Conservation (phyloP, 179 eudicot genomes). For the Amaranthus tricolor region DNA sequence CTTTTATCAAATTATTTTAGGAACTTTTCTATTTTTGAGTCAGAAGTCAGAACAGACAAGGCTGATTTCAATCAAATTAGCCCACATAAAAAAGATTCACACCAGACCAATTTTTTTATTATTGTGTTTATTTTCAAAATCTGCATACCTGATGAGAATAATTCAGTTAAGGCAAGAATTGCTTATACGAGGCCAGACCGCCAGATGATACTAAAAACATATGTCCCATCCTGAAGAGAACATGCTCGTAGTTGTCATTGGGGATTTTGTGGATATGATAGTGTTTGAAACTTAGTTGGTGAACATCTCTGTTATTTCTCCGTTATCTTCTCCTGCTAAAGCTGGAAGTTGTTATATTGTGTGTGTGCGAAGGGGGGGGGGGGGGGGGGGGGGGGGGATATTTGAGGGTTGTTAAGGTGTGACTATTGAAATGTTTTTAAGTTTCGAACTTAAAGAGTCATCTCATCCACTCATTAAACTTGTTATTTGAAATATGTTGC, state of each 20-base stretch:
- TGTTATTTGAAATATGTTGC: neutral
- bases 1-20: too few species aligned
- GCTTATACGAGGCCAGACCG: too few species aligned
- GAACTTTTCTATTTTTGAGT: too few species aligned
- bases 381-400: neutral
- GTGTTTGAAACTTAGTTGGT: neutral
- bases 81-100: too few species aligned
- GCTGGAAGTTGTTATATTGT: neutral
- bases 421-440: neutral
- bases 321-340: neutral
- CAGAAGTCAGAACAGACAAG: too few species aligned
- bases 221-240: too few species aligned
- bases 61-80: too few species aligned
- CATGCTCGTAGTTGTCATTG: neutral
- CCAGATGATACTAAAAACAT: too few species aligned
- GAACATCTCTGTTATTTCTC: neutral
- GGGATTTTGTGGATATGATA: neutral
- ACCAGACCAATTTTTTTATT: too few species aligned
- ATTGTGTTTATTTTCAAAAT: too few species aligned
- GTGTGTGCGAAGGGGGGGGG: neutral
- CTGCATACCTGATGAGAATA: too few species aligned
- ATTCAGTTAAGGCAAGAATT: too few species aligned
- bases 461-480: neutral
- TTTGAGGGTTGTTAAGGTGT: neutral
- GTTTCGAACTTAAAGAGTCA: neutral